A percentile compares a stretch with the other conserved stretches of the same genome.
These are phyloP conservation scores for Xylariaceae sp. DNA, from an alignment of 2,329 filamentous ascomycete genomes.

Conservation along the genomic window DNA sequence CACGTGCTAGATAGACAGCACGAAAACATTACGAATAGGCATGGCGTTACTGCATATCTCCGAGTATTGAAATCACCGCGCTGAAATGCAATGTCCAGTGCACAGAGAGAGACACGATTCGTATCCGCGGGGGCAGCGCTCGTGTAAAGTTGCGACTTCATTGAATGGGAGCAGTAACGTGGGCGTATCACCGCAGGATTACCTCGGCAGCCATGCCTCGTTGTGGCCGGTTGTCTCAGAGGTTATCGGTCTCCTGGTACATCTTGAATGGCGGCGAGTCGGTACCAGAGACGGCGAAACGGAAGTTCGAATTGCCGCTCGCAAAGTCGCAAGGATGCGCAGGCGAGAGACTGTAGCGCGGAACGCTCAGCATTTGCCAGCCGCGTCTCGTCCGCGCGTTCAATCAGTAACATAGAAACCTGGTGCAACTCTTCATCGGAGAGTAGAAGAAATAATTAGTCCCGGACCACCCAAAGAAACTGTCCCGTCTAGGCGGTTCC, in stretches of 20 bases:
- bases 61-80: constrained; percentile 7
- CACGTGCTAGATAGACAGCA: constrained; percentile 4
- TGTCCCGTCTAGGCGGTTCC: background rate
- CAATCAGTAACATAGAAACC: no score
- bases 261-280: constrained; percentile 17
- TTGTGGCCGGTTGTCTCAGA: constrained; percentile 5
- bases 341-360: constrained; percentile 12
- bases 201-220: constrained; percentile 1
- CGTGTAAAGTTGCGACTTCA: constrained; percentile 15
- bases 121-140: constrained; percentile 25
- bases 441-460: background rate
- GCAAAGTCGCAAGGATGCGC: background rate
- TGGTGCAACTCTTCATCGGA: background rate
- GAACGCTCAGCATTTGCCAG: background rate
- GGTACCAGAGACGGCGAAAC: constrained; percentile 21
- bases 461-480: background rate
- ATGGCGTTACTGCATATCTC: constrained; percentile 17
- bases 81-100: constrained; percentile 1
- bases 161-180: background rate
- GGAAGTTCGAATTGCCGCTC: constrained; percentile 20
- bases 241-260: constrained; percentile 3
- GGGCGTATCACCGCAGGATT: constrained; percentile 6
- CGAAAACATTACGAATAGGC: constrained; percentile 4
- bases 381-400: background rate
- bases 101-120: constrained; percentile 15